Percentiles rank a stretch among this genome's conserved stretches.
phyloP scores from a whole-genome alignment of 768 basidiomycete genomes.

The Tephrocybe sp. region DNA sequence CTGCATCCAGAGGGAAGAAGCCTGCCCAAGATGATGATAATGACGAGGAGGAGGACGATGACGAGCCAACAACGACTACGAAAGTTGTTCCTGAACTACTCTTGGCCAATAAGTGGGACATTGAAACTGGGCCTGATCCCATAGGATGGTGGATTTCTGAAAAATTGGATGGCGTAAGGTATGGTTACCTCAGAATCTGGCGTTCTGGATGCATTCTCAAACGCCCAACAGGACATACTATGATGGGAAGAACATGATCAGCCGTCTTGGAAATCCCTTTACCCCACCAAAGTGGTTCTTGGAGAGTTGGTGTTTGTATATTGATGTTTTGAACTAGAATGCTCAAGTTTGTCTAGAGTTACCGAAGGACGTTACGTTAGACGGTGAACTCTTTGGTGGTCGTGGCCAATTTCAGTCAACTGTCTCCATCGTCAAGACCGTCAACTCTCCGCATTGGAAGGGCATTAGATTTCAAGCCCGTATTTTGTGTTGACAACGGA shows the following conservation, averaged over 20 bases:
- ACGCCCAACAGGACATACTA: constrained; percentile 44
- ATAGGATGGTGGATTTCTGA: constrained; percentile 64
- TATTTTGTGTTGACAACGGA: constrained; percentile 1
- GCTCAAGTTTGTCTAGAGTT: constrained; percentile 34
- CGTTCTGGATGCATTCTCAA: background rate
- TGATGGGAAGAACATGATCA: constrained; percentile 51
- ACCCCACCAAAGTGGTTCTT: constrained; percentile 58
- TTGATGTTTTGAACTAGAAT: background rate
- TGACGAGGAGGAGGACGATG: constrained; percentile 2
- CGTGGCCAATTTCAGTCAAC: constrained; percentile 58
- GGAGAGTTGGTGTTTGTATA: constrained; percentile 39
- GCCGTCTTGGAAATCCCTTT: constrained; percentile 60
- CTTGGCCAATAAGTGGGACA: constrained; percentile 58
- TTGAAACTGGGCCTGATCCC: constrained; percentile 52
- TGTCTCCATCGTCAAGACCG: constrained; percentile 59
- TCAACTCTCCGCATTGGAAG: constrained; percentile 58
- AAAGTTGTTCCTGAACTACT: constrained; percentile 46
- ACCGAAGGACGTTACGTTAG: constrained; percentile 54
- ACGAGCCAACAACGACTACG: background rate
- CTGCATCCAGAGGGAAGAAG: constrained; percentile 21
- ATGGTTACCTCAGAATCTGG: constrained; percentile 13
- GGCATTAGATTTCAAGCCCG: constrained; percentile 54
- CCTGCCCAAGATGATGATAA: constrained; percentile 20
- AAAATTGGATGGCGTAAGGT: constrained; percentile 64
- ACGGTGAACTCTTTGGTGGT: constrained; percentile 61